These are phyloP conservation scores for Candida sojae DNA, from an alignment of 1,139 yeast genomes.

Conservation along the genomic window DNA sequence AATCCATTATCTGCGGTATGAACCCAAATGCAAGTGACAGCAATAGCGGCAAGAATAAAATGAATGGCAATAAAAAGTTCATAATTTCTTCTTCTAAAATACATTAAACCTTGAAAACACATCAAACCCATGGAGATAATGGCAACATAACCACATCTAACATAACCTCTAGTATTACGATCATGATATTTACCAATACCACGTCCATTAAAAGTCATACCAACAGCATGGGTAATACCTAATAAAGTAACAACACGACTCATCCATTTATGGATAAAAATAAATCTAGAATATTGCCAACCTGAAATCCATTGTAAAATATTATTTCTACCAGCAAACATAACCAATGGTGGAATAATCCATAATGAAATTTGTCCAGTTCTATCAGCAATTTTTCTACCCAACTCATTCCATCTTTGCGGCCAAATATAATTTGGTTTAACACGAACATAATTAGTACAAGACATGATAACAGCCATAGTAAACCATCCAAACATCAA, in stretches of 20 bases:
- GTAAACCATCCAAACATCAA: conserved; percentile 51
- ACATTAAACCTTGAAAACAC: conserved; percentile 47
- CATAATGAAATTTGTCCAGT: conserved; percentile 52
- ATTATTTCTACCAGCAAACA: conserved; percentile 71
- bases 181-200: conserved; percentile 33
- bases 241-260: conserved; percentile 52
- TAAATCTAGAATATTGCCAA: conserved; percentile 63
- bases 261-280: conserved; percentile 67
- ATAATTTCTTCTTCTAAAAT: conserved; percentile 58
- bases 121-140: conserved; percentile 39
- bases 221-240: conserved; percentile 53
- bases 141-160: conserved; percentile 59
- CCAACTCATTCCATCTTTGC: conserved; percentile 36
- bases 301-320: conserved; percentile 64
- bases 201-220: conserved; percentile 43
- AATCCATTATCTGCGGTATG: conserved; percentile 53
- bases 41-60: conserved; percentile 55
- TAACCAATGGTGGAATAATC: conserved; percentile 51
- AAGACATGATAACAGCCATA: conserved; percentile 48
- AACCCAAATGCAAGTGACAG: conserved; percentile 59
- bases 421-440: conserved; percentile 37
- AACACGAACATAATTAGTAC: conserved; percentile 42
- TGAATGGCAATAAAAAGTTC: conserved; percentile 66
- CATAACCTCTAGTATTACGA: conserved; percentile 42
- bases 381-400: conserved; percentile 62